A percentile compares a stretch with the other conserved stretches of the same genome.
phyloP scores from a whole-genome alignment of 176 grass and related monocot species.

The Chloris gayana region DNA sequence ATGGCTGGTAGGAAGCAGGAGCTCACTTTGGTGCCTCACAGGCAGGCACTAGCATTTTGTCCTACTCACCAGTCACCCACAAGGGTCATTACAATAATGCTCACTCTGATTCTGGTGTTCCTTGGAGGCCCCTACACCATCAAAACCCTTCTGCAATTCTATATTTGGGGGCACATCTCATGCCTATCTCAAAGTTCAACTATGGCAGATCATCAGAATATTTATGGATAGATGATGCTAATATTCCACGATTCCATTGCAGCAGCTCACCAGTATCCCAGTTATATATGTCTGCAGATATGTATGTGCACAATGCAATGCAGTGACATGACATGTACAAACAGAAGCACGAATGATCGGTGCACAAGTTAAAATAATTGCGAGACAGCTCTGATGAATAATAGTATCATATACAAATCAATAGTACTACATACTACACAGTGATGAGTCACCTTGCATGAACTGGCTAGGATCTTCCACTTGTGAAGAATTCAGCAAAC shows the following conservation, averaged over 20 bases:
- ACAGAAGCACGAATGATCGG: slow-evolving; percentile 35
- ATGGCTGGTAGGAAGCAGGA: slow-evolving; percentile 70
- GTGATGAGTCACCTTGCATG: slow-evolving; percentile 50
- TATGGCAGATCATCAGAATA: slow-evolving; percentile 48
- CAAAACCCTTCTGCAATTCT: slow-evolving; percentile 39
- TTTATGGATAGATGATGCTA: slow-evolving; percentile 35
- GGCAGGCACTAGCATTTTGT: slow-evolving; percentile 64
- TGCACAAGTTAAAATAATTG: slow-evolving; percentile 41
- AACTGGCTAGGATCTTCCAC: slow-evolving; percentile 36
- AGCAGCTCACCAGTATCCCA: slow-evolving; percentile 55
- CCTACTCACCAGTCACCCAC: slow-evolving; percentile 50
- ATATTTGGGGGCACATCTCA: slow-evolving; percentile 59
- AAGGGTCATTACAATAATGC: slow-evolving; percentile 46
- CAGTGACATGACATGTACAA: slow-evolving; percentile 45
- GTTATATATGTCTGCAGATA: slow-evolving; percentile 41
- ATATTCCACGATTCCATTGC: slow-evolving; percentile 57
- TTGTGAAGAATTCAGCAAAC: slow-evolving; percentile 59
- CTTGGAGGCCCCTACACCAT: slow-evolving; percentile 46
- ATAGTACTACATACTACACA: slow-evolving; percentile 18
- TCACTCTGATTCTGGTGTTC: slow-evolving; percentile 53
- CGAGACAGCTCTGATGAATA: slow-evolving; percentile 44
- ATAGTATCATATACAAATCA: slow-evolving; percentile 11
- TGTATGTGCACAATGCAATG: slow-evolving; percentile 25
- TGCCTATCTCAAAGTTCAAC: slow-evolving; percentile 62
- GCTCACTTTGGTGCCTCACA: slow-evolving; percentile 53